Evolutionary conservation across 495 filamentous ascomycete genomes (phyloP), one percentile per base, ranked within the genome.

Genomic region (Tuber microsphaerosporum): DNA sequence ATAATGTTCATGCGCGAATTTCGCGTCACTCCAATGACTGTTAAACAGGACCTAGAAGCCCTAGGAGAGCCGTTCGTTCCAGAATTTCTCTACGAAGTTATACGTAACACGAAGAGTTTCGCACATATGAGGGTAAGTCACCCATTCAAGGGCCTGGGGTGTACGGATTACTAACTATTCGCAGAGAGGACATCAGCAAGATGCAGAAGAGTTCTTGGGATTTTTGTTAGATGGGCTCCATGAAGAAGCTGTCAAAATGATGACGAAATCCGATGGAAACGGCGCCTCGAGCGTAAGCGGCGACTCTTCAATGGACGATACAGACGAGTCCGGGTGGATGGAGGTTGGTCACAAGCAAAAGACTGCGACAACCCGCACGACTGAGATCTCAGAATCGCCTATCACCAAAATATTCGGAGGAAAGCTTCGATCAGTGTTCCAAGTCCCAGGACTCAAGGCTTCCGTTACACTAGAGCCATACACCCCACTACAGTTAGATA

Each of bases 1-100:
- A 93, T 98, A 76, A 91, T 97, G 89, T 97, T 99, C 82, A 94
- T 97, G 91, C 88, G 90, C 70, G 96, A 98, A 83, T 98, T 97
- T 84, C 90, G 90, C 61, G 86, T 93, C 69, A 92, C 97, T 76
- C 90, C 94, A 82, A 92, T 92, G 19, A 90, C 92, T 0, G 10
- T 89, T 91, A 82, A 86, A 87, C 68, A 91, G 26, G 93, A 97
- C 80, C 86, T 97, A 34, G 96, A 97, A 84, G 88, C 94, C 74
- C 95, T 93, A 80, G 95, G 95, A 48, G 93, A 97, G 45, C 85
- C 94, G 44, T 97, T 99, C 79, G 93, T 90, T 31, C 96, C 96
- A 0, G 93, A 97, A 76, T 97, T 94, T 84, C 92, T 98, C 17
- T 99, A 99, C 81, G 92, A 97, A 71, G 92, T 94, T 61, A 96